Base-by-base conservation (phyloP, 805 yeast species). In the Candida sphagnicola region DNA sequence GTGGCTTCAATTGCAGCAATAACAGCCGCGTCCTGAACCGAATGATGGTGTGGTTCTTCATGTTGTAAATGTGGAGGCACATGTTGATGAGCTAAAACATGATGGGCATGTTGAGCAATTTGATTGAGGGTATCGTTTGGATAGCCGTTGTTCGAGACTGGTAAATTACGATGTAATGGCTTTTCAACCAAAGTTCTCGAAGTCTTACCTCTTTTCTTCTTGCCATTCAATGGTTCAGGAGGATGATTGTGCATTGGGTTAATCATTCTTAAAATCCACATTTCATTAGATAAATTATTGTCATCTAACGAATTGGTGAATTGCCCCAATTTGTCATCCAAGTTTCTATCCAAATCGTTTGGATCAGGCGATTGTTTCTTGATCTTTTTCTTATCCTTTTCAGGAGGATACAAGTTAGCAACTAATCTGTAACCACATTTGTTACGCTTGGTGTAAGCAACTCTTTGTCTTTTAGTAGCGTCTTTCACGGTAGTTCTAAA, bases 211-310 rank as follows among this genome's bases (percentile, higher is more conserved):
- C 70, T 51, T 54, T 66, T 67, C 52, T 66, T 66, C 18, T 43
- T 45, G 31, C 55, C 53, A 32, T 53, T 53, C 43, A 54, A 54
- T 29, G 71, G 70, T 51, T 67, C 73, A 12, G 71, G 65, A 2
- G 72, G 57, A 48, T 69, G 74, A 49, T 69, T 69, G 51, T 69
- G 74, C 16, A 59, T 59, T 1, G 73, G 72, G 48, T 64, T 65
- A 38, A 69, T 68, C 74, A 69, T 69, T 40, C 73, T 51, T 49
- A 69, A 67, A 31, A 68, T 63, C 74, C 74, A 69, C 62, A 66
- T 64, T 47, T 67, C 73, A 17, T 54, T 58, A 30, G 54, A 45
- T 39, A 44, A 43, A 36, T 48, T 49, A 32, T 44, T 48, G 39
- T 39, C 45, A 33, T 35, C 34, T 26, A 5, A 8, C 5, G 16